Percentiles rank a stretch among this genome's conserved stretches.
Evolutionary conservation across 352 stramenopile species (phyloP).

Genomic region (Peronospora belbahrii): DNA sequence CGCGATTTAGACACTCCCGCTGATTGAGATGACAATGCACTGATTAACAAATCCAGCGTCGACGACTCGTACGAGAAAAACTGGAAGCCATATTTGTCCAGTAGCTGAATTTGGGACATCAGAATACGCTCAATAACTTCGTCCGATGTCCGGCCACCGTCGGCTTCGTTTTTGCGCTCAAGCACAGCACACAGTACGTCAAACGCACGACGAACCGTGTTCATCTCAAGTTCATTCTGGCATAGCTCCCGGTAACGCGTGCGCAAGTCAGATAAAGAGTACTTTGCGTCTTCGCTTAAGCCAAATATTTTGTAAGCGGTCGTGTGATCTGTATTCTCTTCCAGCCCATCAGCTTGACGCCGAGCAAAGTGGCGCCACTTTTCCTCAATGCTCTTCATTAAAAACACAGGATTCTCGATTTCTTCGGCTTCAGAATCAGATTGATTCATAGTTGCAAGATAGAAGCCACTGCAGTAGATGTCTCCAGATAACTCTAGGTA

Average conservation of each 20-base stretch:
- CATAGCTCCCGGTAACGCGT: constrained; percentile 61
- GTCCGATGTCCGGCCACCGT: constrained; percentile 45
- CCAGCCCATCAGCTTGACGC: constrained; percentile 36
- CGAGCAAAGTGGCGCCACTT: constrained; percentile 58
- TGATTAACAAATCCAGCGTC: constrained; percentile 50
- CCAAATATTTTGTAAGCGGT: constrained; percentile 61
- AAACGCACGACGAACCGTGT: constrained; percentile 49
- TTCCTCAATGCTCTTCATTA: constrained; percentile 75
- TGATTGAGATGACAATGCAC: constrained; percentile 14
- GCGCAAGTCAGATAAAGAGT: constrained; percentile 43
- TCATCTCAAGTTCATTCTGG: constrained; percentile 33
- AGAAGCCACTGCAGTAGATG: constrained; percentile 71
- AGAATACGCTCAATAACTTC: constrained; percentile 71
- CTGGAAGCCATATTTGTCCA: constrained; percentile 69
- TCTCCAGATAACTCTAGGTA: constrained; percentile 67
- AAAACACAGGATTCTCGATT: constrained; percentile 63
- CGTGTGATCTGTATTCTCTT: constrained; percentile 37
- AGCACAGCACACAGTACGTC: constrained; percentile 46
- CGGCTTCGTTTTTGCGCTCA: constrained; percentile 42
- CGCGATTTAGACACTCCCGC: constrained; percentile 15
- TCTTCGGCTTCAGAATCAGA: constrained; percentile 43
- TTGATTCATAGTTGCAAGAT: constrained; percentile 58
- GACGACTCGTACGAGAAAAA: constrained; percentile 74
- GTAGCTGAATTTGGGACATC: constrained; percentile 48
- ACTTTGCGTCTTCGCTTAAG: constrained; percentile 42